phyloP scores from a whole-genome alignment of 2,329 filamentous ascomycete species.

The Claviceps africana region DNA sequence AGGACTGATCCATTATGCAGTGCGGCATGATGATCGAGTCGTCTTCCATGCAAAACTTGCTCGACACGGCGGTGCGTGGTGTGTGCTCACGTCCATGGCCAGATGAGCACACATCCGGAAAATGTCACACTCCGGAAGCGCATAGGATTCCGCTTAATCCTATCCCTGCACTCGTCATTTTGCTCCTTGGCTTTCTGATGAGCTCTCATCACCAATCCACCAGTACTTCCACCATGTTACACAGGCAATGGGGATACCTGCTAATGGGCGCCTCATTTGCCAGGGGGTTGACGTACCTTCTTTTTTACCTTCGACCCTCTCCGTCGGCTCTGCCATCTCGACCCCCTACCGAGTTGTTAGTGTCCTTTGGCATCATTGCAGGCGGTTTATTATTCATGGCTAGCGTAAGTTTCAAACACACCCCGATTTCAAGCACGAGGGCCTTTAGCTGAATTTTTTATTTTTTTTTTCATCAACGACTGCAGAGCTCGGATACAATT shows the following conservation, averaged over 20 bases:
- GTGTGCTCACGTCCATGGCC: conserved; percentile 19
- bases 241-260: conserved; percentile 84
- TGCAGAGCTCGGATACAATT: conserved; percentile 60
- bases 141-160: conserved; percentile 75
- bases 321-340: conserved; percentile 67
- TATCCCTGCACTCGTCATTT: conserved; percentile 71
- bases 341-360: conserved; percentile 79
- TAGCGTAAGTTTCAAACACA: conserved; percentile 45
- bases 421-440: not conserved
- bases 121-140: conserved; percentile 42
- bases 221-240: conserved; percentile 81
- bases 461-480: not conserved
- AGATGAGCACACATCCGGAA: conserved; percentile 33
- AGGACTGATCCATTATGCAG: conserved; percentile 19
- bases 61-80: conserved; percentile 39
- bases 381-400: conserved; percentile 89
- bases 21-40: conserved; percentile 81
- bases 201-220: conserved; percentile 73
- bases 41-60: conserved; percentile 48
- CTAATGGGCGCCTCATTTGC: conserved; percentile 69
- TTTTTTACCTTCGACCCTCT: conserved; percentile 68
- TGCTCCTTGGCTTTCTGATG: conserved; percentile 90
- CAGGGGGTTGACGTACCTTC: conserved; percentile 63
- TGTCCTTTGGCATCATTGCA: conserved; percentile 72
- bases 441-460: not conserved